A percentile compares a stretch with the other conserved stretches of the same genome.
Conservation (phyloP, 768 basidiomycete species). For the Lactifluus hygrophoroides region DNA sequence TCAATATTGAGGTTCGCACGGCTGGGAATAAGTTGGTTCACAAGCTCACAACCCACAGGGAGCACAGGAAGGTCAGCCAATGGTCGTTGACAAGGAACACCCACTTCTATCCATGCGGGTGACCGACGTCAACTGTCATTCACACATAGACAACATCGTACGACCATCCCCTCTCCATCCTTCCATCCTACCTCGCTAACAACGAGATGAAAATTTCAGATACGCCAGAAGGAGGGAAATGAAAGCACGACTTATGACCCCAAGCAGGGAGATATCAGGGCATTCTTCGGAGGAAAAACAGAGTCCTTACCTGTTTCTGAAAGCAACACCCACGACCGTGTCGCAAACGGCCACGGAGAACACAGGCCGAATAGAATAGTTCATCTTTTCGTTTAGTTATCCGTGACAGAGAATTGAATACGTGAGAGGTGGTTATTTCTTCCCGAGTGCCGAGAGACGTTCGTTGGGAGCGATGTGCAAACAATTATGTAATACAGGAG, state of each 20-base stretch:
- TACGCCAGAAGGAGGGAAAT: conserved; percentile 65
- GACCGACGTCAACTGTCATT: conserved; percentile 44
- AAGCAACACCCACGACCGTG: conserved; percentile 27
- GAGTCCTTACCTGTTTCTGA: conserved; percentile 12
- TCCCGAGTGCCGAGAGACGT: conserved; percentile 47
- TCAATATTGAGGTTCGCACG: conserved; percentile 38
- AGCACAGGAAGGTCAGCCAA: conserved; percentile 20
- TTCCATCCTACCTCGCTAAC: not conserved
- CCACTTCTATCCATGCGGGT: conserved; percentile 38
- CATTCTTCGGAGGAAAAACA: conserved; percentile 53
- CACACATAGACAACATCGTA: conserved; percentile 51
- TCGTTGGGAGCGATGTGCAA: no score
- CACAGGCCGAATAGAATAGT: not conserved
- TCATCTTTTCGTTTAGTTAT: conserved; percentile 55
- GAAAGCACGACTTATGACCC: conserved; percentile 64
- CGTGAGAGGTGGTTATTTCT: conserved; percentile 59
- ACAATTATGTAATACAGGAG: no score
- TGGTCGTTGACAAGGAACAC: conserved; percentile 23
- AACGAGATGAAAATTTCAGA: conserved; percentile 26
- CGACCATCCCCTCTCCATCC: conserved; percentile 26
- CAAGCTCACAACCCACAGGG: conserved; percentile 24
- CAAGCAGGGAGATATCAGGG: conserved; percentile 64
- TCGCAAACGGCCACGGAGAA: not conserved
- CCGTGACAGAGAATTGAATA: conserved; percentile 59
- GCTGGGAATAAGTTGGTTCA: not conserved